Percentiles rank a stretch among this genome's conserved stretches.
Conservation (phyloP, 176 grass and related monocot genomes). For the Oryza longistaminata region DNA sequence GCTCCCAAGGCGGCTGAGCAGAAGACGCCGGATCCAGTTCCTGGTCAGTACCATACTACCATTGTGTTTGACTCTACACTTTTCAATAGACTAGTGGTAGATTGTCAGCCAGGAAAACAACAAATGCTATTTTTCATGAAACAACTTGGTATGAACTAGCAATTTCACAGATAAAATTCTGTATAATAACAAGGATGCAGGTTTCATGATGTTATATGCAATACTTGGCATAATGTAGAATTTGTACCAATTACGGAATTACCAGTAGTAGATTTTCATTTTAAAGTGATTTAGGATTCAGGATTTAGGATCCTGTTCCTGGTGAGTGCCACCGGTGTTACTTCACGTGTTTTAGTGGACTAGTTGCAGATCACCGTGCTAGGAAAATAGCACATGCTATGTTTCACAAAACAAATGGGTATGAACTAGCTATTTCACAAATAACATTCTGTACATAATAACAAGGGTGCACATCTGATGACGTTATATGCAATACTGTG, state of each 20-base stretch:
- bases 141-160: not conserved
- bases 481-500: no score
- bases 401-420: no score
- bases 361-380: no score
- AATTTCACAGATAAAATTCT: not conserved
- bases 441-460: no score
- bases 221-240: not conserved
- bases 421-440: no score
- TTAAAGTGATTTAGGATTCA: not conserved
- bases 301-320: not conserved
- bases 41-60: constrained; percentile 53
- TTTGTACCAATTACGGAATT: not conserved
- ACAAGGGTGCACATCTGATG: no score
- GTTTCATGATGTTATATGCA: not conserved
- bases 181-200: not conserved
- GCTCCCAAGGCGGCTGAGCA: constrained; percentile 69
- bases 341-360: no score
- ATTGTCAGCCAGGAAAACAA: not conserved
- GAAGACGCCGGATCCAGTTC: constrained; percentile 53
- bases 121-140: not conserved
- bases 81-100: not conserved
- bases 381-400: no score
- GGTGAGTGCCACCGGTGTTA: no score
- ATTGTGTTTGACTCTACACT: not conserved
- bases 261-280: not conserved